These are phyloP conservation scores for Elsinoe fawcettii DNA, from an alignment of 2,329 filamentous ascomycete species.

Conservation along the genomic window DNA sequence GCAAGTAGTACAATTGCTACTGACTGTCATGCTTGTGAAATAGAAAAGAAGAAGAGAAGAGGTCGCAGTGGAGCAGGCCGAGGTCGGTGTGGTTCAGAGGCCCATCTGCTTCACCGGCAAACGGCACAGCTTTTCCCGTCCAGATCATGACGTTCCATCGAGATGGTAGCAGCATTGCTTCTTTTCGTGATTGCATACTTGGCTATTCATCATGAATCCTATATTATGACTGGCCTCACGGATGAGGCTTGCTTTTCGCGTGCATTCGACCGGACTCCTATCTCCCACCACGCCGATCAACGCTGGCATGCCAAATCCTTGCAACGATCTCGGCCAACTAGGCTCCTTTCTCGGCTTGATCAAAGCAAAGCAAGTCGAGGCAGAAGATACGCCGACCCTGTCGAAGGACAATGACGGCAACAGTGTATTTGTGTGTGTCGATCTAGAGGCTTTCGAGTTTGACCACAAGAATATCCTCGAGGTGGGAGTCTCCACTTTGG, in stretches of 20 bases:
- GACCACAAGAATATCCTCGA: slow-evolving; percentile 24
- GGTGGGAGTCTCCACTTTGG: slow-evolving; percentile 25
- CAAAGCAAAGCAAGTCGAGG: neutral
- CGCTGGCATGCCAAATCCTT: neutral
- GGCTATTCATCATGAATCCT: neutral
- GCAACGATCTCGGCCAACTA: neutral
- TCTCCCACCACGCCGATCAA: neutral
- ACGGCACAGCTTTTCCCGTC: neutral
- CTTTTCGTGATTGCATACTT: neutral
- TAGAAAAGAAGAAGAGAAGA: neutral
- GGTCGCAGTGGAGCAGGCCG: neutral
- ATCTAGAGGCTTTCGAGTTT: slow-evolving; percentile 25
- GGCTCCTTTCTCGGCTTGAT: neutral
- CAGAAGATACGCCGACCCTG: neutral
- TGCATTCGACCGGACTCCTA: neutral
- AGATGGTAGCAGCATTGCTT: neutral
- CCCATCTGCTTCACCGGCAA: neutral
- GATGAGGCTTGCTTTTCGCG: neutral
- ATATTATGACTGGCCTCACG: neutral
- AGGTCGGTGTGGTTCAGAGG: neutral
- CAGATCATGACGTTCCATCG: neutral
- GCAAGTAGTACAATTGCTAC: too few relatives aligned
- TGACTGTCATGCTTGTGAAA: too few relatives aligned
- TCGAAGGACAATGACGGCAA: slow-evolving; percentile 11
- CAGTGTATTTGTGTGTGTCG: slow-evolving; percentile 24